Evolutionary conservation across 1,139 yeast species (phyloP), one percentile per base, ranked within the genome.

Genomic region (Geotrichum histeridarum): DNA sequence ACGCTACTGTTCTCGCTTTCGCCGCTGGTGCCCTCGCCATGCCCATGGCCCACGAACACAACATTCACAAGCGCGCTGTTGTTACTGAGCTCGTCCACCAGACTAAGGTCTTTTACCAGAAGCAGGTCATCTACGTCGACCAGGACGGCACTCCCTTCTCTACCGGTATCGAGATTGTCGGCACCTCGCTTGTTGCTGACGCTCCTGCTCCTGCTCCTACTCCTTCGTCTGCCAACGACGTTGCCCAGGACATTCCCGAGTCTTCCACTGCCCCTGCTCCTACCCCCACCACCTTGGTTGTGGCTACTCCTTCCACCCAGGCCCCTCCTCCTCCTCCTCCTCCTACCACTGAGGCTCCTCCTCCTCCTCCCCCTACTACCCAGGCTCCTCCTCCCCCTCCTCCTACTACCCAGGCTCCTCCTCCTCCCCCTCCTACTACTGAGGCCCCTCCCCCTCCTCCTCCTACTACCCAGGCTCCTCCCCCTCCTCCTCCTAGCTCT

Each of bases 281-380:
- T 64, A 64, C 74, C 38, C 64, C 69, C 27, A 69, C 71, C 50
- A 64, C 70, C 42, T 70, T 69, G 27, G 69, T 72, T 12, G 71
- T 72, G 18, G 77, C 78, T 55, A 61, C 63, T 48, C 68, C 77
- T 54, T 66, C 76, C 27, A 59, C 66, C 55, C 18, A 45, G 18
- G 36, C 57, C 33, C 41, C 59, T 41, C 37, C 60, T 35, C 42
- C 60, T 9, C 35, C 58, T 14, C 45, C 56, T 31, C 48, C 59
- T 31, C 50, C 55, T 32, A 53, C 66, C 18, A 44, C 69, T 58
- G 60, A 68, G 38, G 60, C 68, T 9, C 62, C 64, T 37, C 35
- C 63, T 15, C 48, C 63, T 15, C 31, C 64, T 30, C 51, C 69
- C 44, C 47, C 68, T 32, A 51, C 70, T 43, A 54, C 63, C 22